Percentiles rank a stretch among this genome's conserved stretches.
These are phyloP conservation scores for Didymella exigua DNA, from an alignment of 2,329 filamentous ascomycete species.

Conservation along the genomic window DNA sequence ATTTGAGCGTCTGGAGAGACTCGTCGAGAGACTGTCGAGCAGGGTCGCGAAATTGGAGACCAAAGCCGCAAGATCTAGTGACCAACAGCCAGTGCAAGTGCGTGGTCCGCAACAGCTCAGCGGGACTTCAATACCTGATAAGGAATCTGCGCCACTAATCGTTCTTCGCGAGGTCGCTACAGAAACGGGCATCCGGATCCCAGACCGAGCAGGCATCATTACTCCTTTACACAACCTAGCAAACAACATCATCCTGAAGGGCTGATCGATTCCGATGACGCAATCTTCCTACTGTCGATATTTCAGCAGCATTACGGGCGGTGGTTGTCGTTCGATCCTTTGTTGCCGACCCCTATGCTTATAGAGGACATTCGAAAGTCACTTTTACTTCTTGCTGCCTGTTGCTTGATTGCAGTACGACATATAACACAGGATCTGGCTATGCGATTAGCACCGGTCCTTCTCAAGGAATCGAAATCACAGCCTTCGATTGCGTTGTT, in stretches of 20 bases:
- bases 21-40: not conserved
- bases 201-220: not conserved
- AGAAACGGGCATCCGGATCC: not conserved
- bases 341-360: not conserved
- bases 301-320: constrained; percentile 1
- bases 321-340: not conserved
- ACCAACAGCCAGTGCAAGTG: not conserved
- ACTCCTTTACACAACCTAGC: not conserved
- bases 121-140: not conserved
- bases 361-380: not conserved
- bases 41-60: not conserved
- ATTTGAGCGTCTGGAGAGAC: not conserved
- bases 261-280: not conserved
- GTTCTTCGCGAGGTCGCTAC: not conserved
- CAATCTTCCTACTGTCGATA: not conserved
- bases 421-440: not conserved
- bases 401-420: not conserved
- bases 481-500: not conserved
- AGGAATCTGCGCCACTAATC: not conserved
- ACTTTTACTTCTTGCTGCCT: not conserved
- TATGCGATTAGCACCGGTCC: not conserved
- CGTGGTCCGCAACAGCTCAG: not conserved
- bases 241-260: not conserved
- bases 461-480: not conserved
- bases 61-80: not conserved